phyloP scores from a whole-genome alignment of 2,329 filamentous ascomycete species.

The Colletotrichum lindemuthianum region DNA sequence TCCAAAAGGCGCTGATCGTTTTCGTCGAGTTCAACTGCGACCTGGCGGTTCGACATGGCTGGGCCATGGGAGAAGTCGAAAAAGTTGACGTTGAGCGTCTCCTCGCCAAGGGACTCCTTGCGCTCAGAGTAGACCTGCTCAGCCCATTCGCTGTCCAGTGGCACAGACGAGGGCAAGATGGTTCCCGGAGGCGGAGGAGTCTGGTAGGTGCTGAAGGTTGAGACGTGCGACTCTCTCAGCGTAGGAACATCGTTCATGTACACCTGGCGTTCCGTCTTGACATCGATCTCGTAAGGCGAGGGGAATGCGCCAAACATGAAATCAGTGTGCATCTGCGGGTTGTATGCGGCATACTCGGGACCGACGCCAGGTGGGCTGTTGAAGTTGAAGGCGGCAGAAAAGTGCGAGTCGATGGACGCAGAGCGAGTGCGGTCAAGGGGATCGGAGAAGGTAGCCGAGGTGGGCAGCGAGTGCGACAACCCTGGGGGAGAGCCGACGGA shows the following conservation, averaged over 20 bases:
- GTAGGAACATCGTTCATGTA: constrained; percentile 92
- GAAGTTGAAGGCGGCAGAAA: constrained; percentile 78
- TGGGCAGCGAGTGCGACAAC: constrained; percentile 83
- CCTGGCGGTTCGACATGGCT: constrained; percentile 70
- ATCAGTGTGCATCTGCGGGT: constrained; percentile 70
- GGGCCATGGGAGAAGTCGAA: constrained; percentile 82
- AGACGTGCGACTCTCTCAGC: constrained; percentile 85
- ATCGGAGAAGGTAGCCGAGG: constrained; percentile 83
- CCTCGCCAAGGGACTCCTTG: constrained; percentile 74
- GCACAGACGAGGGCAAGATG: constrained; percentile 69
- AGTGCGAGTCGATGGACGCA: constrained; percentile 83
- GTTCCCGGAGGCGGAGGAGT: constrained; percentile 78
- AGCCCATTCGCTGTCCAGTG: constrained; percentile 74
- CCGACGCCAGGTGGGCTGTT: constrained; percentile 66
- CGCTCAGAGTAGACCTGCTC: constrained; percentile 76
- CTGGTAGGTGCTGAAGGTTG: constrained; percentile 92
- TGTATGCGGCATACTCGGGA: constrained; percentile 70
- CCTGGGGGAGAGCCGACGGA: constrained; percentile 76
- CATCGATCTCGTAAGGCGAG: constrained; percentile 90
- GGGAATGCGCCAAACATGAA: constrained; percentile 65
- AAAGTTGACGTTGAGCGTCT: constrained; percentile 78
- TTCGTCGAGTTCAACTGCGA: constrained; percentile 86
- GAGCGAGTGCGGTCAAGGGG: constrained; percentile 77
- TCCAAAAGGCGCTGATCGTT: constrained; percentile 87
- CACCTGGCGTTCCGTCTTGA: constrained; percentile 95